These are phyloP conservation scores for Yarrowia galli DNA, from an alignment of 1,139 yeast genomes.

Conservation along the genomic window DNA sequence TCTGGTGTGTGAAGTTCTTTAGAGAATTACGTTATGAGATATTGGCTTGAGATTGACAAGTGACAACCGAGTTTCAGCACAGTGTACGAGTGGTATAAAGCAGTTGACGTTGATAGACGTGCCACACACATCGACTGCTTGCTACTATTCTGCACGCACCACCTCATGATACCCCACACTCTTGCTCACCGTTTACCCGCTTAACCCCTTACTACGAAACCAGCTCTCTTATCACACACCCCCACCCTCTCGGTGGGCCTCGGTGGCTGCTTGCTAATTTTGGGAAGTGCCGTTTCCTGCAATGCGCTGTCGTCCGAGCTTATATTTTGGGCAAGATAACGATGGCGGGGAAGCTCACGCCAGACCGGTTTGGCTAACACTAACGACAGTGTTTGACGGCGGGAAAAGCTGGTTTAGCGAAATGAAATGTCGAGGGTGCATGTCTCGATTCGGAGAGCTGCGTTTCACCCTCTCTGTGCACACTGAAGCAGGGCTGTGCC, in stretches of 20 bases:
- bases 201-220: neutral
- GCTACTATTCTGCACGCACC: neutral
- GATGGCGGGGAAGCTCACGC: conserved; percentile 33
- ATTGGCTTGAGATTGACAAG: no score
- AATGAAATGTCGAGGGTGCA: no score
- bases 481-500: no score
- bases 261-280: conserved; percentile 38
- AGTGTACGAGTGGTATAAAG: no score
- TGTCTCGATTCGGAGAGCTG: no score
- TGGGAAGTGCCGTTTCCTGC: conserved; percentile 38
- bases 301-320: conserved; percentile 35
- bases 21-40: no score
- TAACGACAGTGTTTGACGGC: neutral
- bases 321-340: conserved; percentile 34
- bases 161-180: neutral
- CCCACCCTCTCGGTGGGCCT: conserved; percentile 25
- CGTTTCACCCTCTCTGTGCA: no score
- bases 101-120: no score
- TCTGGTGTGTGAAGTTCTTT: neutral
- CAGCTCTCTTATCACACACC: conserved; percentile 30
- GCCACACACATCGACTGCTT: no score
- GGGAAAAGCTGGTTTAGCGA: neutral
- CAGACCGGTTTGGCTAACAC: neutral
- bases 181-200: neutral
- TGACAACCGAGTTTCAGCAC: no score